Conservation (phyloP, 202 grass and related monocot genomes). For the Carex arenaria region DNA sequence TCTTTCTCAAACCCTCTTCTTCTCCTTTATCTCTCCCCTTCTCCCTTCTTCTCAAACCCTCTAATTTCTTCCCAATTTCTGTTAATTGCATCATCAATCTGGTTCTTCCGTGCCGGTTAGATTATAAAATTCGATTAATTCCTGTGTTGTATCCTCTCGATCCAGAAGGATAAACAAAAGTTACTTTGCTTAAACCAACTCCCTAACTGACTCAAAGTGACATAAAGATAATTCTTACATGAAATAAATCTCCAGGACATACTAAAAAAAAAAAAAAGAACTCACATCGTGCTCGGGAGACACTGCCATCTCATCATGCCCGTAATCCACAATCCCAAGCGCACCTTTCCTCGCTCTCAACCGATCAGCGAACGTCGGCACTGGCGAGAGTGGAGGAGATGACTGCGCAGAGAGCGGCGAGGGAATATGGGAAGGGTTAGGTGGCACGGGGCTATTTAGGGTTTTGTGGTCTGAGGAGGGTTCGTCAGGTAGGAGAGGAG, state of each 20-base stretch:
- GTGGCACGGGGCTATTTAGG: slow-evolving; percentile 16
- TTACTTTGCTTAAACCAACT: neutral
- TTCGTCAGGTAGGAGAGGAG: slow-evolving; percentile 13
- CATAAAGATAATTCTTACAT: neutral
- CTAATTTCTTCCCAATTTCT: too few relatives aligned
- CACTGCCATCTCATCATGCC: slow-evolving; percentile 71
- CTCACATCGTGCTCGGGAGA: slow-evolving; percentile 70
- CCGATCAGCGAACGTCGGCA: slow-evolving; percentile 22
- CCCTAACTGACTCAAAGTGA: neutral
- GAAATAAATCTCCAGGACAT: neutral
- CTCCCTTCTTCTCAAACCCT: too few relatives aligned
- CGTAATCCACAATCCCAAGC: slow-evolving; percentile 89
- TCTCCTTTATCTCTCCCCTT: too few relatives aligned
- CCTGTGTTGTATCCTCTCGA: too few relatives aligned
- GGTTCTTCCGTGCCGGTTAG: too few relatives aligned
- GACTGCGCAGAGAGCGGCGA: slow-evolving; percentile 31
- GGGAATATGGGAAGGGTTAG: slow-evolving; percentile 30
- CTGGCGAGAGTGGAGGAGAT: slow-evolving; percentile 12
- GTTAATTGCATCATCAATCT: too few relatives aligned
- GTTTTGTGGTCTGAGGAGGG: slow-evolving; percentile 20
- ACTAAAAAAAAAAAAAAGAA: neutral
- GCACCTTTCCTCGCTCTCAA: slow-evolving; percentile 34
- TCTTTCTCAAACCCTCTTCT: too few relatives aligned
- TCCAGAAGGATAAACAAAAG: neutral
- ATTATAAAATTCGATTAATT: too few relatives aligned